Base-by-base conservation (phyloP, 2,329 filamentous ascomycete genomes). In the Cercospora brassicicola region DNA sequence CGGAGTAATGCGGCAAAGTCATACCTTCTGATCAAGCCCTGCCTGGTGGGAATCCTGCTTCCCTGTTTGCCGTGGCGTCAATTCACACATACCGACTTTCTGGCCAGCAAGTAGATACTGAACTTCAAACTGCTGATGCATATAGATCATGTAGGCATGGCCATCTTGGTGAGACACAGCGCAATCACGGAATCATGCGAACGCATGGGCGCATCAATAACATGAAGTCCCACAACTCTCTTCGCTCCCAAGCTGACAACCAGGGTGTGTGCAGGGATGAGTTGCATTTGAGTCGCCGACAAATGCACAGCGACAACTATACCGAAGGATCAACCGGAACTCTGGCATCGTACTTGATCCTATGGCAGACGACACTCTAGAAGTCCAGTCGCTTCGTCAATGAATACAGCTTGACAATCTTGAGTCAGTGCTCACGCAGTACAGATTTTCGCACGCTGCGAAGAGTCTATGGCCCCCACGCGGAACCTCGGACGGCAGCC, bases 271-370 rank as follows among this genome's bases (percentile, higher is more conserved):
- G 55, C 55, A 59, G 30, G 55, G 55, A 59, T 36, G 3, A 13
- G 31, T 33, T 59, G 55, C 55, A n/a, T 55, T 13, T 13, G 20
- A 30, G 55, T 59, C 55, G 55, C 55, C 55, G 55, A 59, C 48
- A 8, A 23, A 15, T 11, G 5, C 23, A 55, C 26, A 7, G 11
- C 48, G 23, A 55, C 20, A 28, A 28, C 15, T 26, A 28, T 28
- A 28, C 23, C 48, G 48, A 13, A 55, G 11, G 48, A 15, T 26
- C 11, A 28, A 28, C 20, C 48, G 20, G 48, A 55, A 9, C 23
- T 9, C 26, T 28, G 20, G 1, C 23, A 28, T n/a, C 23, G 48
- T 30, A 5, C 48, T 55, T 26, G 48, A 26, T 26, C 8, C 48
- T 23, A 28, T n/a, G 26, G 48, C 23, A 6, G 20, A 11, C 6